Evolutionary conservation across 1,284 basidiomycete genomes (phyloP), one percentile per base, ranked within the genome.

Genomic region (Ustilago trichophora): DNA sequence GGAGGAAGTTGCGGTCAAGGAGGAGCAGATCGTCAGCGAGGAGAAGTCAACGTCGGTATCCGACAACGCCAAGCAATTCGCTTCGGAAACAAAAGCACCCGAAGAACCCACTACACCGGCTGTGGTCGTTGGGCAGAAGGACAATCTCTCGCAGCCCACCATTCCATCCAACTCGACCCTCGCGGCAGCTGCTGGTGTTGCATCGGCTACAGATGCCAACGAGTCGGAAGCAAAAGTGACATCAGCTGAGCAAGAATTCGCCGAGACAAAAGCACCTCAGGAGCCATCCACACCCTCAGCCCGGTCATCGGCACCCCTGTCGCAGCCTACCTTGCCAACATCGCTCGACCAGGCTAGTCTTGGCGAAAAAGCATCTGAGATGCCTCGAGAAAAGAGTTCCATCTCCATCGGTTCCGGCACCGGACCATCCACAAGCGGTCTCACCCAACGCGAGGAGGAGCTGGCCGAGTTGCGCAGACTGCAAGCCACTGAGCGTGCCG

Each of bases 361-460:
- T 56, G 18, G 11, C 5, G 8, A n/a, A n/a, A n/a, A n/a, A n/a
- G n/a, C n/a, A n/a, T n/a, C 36, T 6, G 44, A 52, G 16, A 48
- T 29, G 15, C 34, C 34, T 5, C 34, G 35, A 35, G 27, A 43
- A n/a, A 49, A 55, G 50, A 65, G 52, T 44, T 35, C 48, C 15
- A 44, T 56, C 41, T 46, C 51, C 37, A 42, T 57, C 38, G 67
- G 60, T n/a, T 60, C 46, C 6, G 62, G 57, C 2, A 41, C 67
- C 1, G 67, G 62, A 2, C 13, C 50, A 3, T 55, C 52, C 11
- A 44, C 22, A 21, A 50, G 33, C 6, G 62, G 52, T 0, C 46
- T 65, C 6, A 70, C 62, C 6, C 52, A 62, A 29, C 55, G 67
- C 15, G 67, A 70, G 31, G 56, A 70, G 18, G 67, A 70, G 34